Evolutionary conservation across 495 filamentous ascomycete species (phyloP), one percentile per base, ranked within the genome.

Genomic region (Penicillium malachiteum): DNA sequence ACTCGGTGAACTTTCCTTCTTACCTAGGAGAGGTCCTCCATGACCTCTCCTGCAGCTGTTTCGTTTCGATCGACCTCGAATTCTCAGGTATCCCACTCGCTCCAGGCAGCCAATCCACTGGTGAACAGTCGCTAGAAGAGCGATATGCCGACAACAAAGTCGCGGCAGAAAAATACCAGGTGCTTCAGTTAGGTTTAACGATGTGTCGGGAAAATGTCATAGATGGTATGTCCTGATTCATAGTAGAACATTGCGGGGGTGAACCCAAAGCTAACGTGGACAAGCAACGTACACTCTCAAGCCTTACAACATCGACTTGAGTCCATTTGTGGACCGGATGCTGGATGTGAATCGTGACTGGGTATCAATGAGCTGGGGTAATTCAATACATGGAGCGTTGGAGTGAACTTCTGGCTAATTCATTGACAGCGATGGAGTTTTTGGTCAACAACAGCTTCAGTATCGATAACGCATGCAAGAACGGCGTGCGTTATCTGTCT

Each of bases 111-210:
- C 65, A 55, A 12, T 50, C 48, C 48, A 50, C 11, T 63, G 43
- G 60, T 42, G 66, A 67, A 35, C 72, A 71, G 30, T 76, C 75
- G 7, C 67, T 91, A 0, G 81, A 90, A 56, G 74, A 88, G 35
- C 73, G 82, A n/a, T 94, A 94, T 60, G 60, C 71, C 12, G 83
- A 87, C 45, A 73, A 76, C 33, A 90, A 84, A 65, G 68, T 71
- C 26, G 85, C 84, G 2, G 90, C 90, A 3, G 81, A 88, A 44
- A 79, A 77, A 12, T 94, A 85, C 56, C 84, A 88, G 57, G 77
- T 92, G 21, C 68, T 94, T 1, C 91, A 96, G 64, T 62, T 96
- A 42, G 91, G 91, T 1, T 66, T 96, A 51, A 91, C 88, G 0
- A 83, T 84, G 52, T 80, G 83, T 35, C 67, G 76, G 42, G 83